Evolutionary conservation across 2,329 filamentous ascomycete genomes (phyloP), one percentile per base, ranked within the genome.

Genomic region (Calonectria hawksworthii): DNA sequence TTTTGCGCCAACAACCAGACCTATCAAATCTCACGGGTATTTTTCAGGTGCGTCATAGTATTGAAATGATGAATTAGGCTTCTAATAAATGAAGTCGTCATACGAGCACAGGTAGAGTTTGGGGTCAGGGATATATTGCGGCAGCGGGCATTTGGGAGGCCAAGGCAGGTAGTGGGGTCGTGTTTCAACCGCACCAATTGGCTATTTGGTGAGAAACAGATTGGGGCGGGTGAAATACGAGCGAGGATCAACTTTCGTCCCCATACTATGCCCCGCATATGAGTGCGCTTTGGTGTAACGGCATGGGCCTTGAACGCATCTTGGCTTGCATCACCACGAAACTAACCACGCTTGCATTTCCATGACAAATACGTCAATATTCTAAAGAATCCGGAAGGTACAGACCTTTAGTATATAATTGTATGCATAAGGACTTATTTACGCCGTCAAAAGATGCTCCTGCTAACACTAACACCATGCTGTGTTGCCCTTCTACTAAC

Each of bases 181-280:
- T 51, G 56, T 41, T 61, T 59, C 30, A 70, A 47, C 68, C 68
- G 68, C 68, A 52, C 68, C 68, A 70, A 70, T 70, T 63, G 56
- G 54, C 41, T 52, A 63, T 64, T 70, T 61, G 38, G 38, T 7
- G 41, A 61, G 28, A 30, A 32, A 30, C 51, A 56, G 41, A 13
- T 47, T 59, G 18, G 51, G 30, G 23, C 13, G 21, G 52, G n/a
- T 59, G 26, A 47, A 65, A 64, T 63, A 44, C 44, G 41, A 69
- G 32, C 44, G 26, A 28, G 34, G 13, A 61, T 69, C 26, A 28
- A n/a, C 26, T 23, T 3, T 61, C 21, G n/a, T 38, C 34, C 34
- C 56, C 34, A 26, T 26, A 26, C 34, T 32, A 38, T 38, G 3
- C n/a, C 56, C 34, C 32, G n/a, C 56, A 61, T 28, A 61, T 14